phyloP scores from a whole-genome alignment of 768 basidiomycete species.

The Russula olivacea region DNA sequence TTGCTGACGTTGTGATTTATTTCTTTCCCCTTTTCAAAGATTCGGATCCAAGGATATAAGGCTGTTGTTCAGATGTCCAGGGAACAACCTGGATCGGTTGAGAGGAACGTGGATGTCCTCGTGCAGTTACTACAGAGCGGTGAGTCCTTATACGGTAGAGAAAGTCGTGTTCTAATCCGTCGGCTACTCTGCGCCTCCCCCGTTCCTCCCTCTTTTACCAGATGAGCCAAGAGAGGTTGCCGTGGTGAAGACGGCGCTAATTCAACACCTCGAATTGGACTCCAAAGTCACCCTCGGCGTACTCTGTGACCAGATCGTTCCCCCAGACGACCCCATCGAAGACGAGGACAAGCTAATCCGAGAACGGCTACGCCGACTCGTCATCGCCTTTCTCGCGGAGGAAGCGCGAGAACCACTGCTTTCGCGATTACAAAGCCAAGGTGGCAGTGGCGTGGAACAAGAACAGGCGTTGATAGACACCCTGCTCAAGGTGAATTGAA shows the following conservation, averaged over 20 bases:
- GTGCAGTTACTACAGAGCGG: constrained; percentile 72
- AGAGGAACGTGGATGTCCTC: constrained; percentile 67
- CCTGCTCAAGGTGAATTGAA: constrained; percentile 40
- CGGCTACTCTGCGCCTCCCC: neutral
- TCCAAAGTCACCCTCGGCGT: constrained; percentile 55
- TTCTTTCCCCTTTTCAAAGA: constrained; percentile 35
- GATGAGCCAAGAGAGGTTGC: constrained; percentile 63
- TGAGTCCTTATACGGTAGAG: constrained; percentile 32
- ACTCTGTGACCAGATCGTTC: constrained; percentile 60
- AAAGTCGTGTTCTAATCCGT: neutral
- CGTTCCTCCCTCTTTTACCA: constrained; percentile 24
- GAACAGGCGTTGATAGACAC: constrained; percentile 46
- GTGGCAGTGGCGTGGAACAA: constrained; percentile 39
- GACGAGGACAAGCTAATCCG: constrained; percentile 55
- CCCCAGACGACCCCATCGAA: constrained; percentile 45
- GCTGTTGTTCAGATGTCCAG: constrained; percentile 49
- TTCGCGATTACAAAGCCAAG: constrained; percentile 39
- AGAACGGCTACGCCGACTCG: constrained; percentile 51
- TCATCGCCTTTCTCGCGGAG: constrained; percentile 51
- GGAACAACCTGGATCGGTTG: constrained; percentile 52
- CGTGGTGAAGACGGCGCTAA: constrained; percentile 54
- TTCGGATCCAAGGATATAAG: constrained; percentile 62
- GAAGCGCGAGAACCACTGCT: constrained; percentile 46
- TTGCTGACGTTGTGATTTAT: neutral
- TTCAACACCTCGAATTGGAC: constrained; percentile 60